Base-by-base conservation (phyloP, 306 rosid species). In the Cyamopsis tetragonoloba region DNA sequence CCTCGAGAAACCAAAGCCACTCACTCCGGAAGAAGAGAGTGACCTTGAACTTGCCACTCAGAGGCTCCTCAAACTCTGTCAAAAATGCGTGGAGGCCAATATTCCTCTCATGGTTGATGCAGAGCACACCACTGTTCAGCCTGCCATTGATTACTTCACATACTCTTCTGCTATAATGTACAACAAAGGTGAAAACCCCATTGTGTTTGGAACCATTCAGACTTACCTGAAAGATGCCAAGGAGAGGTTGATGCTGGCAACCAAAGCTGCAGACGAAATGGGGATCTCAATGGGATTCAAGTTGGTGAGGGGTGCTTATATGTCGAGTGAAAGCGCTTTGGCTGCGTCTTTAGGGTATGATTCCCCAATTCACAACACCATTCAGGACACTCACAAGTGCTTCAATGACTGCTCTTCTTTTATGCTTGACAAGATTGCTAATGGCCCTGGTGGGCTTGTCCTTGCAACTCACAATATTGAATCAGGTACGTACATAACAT, bases 261-360 rank as follows among this genome's bases (percentile, higher is more conserved):
- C 77, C 0, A 18, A 76, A 13, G 89, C 86, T 0, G 96, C 96
- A 0, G 86, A 86, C 22, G 64, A 68, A 9, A 82, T 86, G 96
- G 85, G 85, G 0, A 11, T 90, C 23, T 77, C 95, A 0, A 74
- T 95, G 77, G 99, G 97, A 4, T 78, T 95, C 79, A 95, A 95
- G 56, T 68, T 90, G 42, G 99, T 95, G 26, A 80, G 99, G 5
- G 99, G 97, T 5, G 99, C 99, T 54, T 95, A 95, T 30, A 93
- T 93, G 97, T 90, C 97, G 0, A 72, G 81, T 9, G 99, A 93
- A 39, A 64, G 76, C 1, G 71, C 42, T 17, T 23, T 88, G 11
- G 97, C 99, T 18, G 73, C 78, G 30, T 72, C 93, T 4, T 42
- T 85, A 24, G 91, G 97, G 6, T 80, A 50, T 44, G 81, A 65